Percentiles rank a stretch among this genome's conserved stretches.
Conservation (phyloP, 2,329 filamentous ascomycete species). For the Emergomyces pasteurianus region DNA sequence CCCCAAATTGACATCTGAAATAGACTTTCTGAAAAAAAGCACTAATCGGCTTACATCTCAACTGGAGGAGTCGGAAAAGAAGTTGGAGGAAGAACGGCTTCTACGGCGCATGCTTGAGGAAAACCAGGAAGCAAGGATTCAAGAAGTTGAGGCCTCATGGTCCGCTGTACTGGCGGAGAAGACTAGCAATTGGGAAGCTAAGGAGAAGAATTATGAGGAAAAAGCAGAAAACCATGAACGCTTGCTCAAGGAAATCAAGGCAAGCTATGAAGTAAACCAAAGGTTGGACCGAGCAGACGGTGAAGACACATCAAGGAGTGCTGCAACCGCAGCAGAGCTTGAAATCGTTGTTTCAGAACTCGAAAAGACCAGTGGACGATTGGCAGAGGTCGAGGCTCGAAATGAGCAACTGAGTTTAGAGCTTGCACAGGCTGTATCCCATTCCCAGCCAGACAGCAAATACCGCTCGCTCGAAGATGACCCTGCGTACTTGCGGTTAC, state of each 20-base stretch:
- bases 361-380: conserved; percentile 71
- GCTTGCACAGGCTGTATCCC: conserved; percentile 75
- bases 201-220: conserved; percentile 81
- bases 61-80: conserved; percentile 69
- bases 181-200: conserved; percentile 89
- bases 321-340: conserved; percentile 76
- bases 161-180: conserved; percentile 82
- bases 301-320: conserved; percentile 46
- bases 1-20: conserved; percentile 80
- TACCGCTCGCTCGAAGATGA: conserved; percentile 68
- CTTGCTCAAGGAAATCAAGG: conserved; percentile 85
- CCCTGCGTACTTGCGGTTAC: conserved; percentile 72
- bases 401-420: conserved; percentile 90
- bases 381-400: conserved; percentile 83
- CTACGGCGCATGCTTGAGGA: conserved; percentile 65
- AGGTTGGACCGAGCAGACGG: conserved; percentile 61
- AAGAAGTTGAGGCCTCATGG: conserved; percentile 86
- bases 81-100: conserved; percentile 64
- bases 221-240: conserved; percentile 92
- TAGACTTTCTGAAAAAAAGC: conserved; percentile 70
- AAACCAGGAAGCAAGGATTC: conserved; percentile 64
- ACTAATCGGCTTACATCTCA: conserved; percentile 65
- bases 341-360: conserved; percentile 88
- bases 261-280: conserved; percentile 92
- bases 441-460: conserved; percentile 47